Base-by-base conservation (phyloP, 805 yeast species). In the Candida insectorum region DNA sequence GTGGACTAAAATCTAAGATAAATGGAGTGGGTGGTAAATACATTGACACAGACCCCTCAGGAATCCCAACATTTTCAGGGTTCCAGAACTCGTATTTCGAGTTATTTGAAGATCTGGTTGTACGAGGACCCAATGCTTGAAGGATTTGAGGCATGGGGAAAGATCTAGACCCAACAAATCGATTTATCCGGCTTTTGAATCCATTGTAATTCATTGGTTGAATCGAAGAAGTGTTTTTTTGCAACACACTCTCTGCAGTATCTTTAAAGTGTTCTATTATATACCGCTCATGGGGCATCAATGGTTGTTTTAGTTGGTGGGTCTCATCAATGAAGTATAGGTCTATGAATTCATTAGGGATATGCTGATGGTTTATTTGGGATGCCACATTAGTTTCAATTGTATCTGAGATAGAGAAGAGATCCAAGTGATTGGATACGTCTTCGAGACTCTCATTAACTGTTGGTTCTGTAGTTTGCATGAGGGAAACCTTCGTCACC, bases 221-320 rank as follows among this genome's bases (percentile, higher is more conserved):
- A 11, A 15, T 19, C 5, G 19, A 16, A 9, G 18, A 12, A 15
- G 22, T 27, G n/a, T 4, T 13, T 5, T 8, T 19, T 4, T 17
- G 16, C 8, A 30, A 6, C 7, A 11, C 26, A n/a, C 22, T 10
- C 8, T 8, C 10, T 8, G 23, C 23, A 8, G 11, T 20, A 20
- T 20, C 23, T 8, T 10, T 8, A 12, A 24, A 6, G 7, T 8
- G 23, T 20, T 20, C 11, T 4, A 30, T 23, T 5, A 35, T 13
- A 3, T 10, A 15, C n/a, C 24, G 40, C 40, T 73, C 79, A 36
- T 57, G 62, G 2, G 69, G 65, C 19, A 66, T 35, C 5, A 62
- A 44, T 2, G 44, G 39, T 15, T 60, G 62, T 2, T 31, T 41
- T 11, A 60, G 33, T n/a, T 43, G 45, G 7, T 48, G 48, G 6